phyloP scores from a whole-genome alignment of 129 eudicot genomes.

The Chrysanthemum lavandulifolium region DNA sequence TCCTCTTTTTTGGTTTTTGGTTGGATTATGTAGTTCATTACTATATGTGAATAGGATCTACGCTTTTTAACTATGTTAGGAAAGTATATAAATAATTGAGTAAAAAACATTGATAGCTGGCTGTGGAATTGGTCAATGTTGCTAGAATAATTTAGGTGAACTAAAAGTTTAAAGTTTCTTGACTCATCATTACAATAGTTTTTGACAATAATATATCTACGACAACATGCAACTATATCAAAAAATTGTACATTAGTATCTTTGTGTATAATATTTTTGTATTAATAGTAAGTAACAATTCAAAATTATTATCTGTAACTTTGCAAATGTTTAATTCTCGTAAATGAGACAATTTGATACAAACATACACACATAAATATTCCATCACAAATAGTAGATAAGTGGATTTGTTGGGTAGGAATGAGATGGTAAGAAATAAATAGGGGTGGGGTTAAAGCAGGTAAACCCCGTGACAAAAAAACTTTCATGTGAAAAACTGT shows the following conservation, averaged over 20 bases:
- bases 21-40: neutral
- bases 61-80: neutral
- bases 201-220: neutral
- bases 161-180: neutral
- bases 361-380: too few species aligned
- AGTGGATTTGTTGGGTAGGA: slow-evolving; percentile 15
- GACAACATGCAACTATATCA: too few species aligned
- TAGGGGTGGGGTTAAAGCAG: slow-evolving; percentile 11
- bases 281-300: too few species aligned
- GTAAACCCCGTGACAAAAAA: slow-evolving; percentile 31
- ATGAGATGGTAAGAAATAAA: slow-evolving; percentile 15
- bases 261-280: too few species aligned
- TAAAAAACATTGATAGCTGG: neutral
- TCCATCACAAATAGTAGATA: too few species aligned
- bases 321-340: too few species aligned
- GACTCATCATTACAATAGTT: neutral
- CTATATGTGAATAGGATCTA: slow-evolving; percentile 1
- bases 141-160: slow-evolving; percentile 1
- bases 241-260: too few species aligned
- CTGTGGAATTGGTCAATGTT: neutral
- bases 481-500: slow-evolving; percentile 28
- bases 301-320: too few species aligned
- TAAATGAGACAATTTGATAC: too few species aligned
- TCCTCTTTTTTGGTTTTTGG: neutral
- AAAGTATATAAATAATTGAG: neutral